Percentiles rank a stretch among this genome's conserved stretches.
These are phyloP conservation scores for Podila clonocystis DNA, from an alignment of 192 early-diverging fungal species.

Conservation along the genomic window DNA sequence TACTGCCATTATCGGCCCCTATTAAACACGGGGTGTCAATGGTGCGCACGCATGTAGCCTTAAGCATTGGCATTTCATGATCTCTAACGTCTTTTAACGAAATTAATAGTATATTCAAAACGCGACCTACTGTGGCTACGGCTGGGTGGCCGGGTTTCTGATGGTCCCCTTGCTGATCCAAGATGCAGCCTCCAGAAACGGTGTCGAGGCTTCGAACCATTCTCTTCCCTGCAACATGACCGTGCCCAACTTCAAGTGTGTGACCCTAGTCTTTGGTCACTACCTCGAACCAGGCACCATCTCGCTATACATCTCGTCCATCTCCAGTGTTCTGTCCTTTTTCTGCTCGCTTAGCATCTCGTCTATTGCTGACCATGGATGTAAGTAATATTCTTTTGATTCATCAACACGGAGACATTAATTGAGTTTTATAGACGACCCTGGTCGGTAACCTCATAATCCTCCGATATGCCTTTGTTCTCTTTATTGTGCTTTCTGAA, in stretches of 20 bases:
- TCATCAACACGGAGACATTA: too few relatives aligned
- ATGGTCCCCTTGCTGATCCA: constrained; percentile 17
- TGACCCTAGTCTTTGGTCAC: constrained; percentile 6
- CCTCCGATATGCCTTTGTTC: neutral
- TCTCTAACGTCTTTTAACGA: neutral
- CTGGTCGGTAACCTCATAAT: neutral
- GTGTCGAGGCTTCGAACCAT: constrained; percentile 14
- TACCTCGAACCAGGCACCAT: constrained; percentile 22
- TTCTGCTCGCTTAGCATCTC: constrained; percentile 33
- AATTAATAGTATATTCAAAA: neutral
- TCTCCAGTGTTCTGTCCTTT: constrained; percentile 30
- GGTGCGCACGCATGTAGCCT: neutral
- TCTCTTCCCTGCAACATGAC: constrained; percentile 12
- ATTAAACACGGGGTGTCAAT: neutral
- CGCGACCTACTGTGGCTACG: constrained; percentile 8
- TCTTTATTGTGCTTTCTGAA: too few relatives aligned
- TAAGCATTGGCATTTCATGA: neutral
- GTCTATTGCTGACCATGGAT: constrained; percentile 51
- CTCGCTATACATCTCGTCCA: constrained; percentile 36
- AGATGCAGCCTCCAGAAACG: constrained; percentile 12
- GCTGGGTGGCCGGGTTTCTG: constrained; percentile 5
- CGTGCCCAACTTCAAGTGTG: constrained; percentile 3
- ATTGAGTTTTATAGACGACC: neutral
- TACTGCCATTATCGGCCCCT: neutral
- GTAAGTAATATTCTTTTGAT: neutral